phyloP scores from a whole-genome alignment of 2,329 filamentous ascomycete genomes.

The Fusarium fracticaudum region DNA sequence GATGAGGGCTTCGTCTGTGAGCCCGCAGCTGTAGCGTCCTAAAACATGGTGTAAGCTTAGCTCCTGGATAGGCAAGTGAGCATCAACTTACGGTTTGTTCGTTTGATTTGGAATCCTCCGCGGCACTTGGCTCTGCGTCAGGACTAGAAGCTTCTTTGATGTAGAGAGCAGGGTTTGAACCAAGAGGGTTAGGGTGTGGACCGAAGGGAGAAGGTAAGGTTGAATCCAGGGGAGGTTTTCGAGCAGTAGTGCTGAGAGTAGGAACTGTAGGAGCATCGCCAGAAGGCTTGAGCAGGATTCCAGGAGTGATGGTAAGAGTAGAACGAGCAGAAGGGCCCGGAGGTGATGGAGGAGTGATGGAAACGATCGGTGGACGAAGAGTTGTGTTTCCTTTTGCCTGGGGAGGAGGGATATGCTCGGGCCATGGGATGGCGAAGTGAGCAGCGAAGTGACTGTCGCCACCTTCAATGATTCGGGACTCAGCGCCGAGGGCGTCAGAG shows the following conservation, averaged over 20 bases:
- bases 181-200: neutral
- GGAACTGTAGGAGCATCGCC: neutral
- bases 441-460: constrained; percentile 41
- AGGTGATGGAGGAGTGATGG: neutral
- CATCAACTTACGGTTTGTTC: neutral
- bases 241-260: neutral
- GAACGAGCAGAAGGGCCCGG: neutral
- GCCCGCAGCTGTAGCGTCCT: neutral
- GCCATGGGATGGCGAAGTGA: constrained; percentile 67
- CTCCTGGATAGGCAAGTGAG: too few relatives aligned
- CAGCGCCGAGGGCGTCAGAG: constrained; percentile 55
- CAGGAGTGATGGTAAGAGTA: neutral
- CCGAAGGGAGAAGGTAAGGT: neutral
- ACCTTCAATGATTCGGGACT: constrained; percentile 45
- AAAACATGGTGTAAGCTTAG: neutral
- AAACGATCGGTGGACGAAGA: neutral
- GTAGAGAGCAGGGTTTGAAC: neutral
- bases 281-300: neutral
- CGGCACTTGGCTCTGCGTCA: neutral
- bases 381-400: neutral
- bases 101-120: neutral
- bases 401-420: constrained; percentile 37
- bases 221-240: neutral
- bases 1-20: neutral
- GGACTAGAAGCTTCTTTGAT: neutral